Percentiles rank a stretch among this genome's conserved stretches.
Evolutionary conservation across 2,329 filamentous ascomycete species (phyloP).

Genomic region (Cladophialophora psammophila): DNA sequence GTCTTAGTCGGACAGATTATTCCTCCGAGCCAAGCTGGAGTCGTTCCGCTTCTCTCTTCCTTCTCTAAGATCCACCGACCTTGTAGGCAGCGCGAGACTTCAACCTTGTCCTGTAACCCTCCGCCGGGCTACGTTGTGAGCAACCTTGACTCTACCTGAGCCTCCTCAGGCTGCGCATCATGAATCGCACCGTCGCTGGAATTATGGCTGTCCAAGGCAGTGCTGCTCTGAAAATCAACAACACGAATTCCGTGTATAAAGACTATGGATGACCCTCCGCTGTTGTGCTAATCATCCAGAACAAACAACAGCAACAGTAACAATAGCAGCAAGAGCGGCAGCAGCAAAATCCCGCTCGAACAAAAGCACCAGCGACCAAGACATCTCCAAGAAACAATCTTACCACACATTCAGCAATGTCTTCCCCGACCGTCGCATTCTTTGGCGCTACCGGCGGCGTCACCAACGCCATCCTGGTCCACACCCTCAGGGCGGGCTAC

Average conservation of each 20-base stretch:
- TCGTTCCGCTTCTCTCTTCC: conserved; percentile 10
- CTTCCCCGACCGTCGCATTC: conserved; percentile 54
- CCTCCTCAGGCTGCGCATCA: conserved; percentile 3
- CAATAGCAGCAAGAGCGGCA: background rate
- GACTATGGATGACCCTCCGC: background rate
- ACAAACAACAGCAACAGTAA: background rate
- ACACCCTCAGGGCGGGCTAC: conserved; percentile 54
- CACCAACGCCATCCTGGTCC: conserved; percentile 53
- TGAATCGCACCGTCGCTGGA: conserved; percentile 17
- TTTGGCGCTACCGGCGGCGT: conserved; percentile 62
- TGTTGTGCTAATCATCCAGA: background rate
- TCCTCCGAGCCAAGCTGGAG: conserved; percentile 5
- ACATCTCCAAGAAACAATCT: background rate
- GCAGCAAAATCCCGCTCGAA: background rate
- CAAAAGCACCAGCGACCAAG: background rate
- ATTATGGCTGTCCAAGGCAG: background rate
- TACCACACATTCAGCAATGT: conserved; percentile 9
- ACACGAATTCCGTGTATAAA: conserved; percentile 4
- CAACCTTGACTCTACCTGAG: background rate
- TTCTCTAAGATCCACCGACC: background rate
- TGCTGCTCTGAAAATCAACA: background rate
- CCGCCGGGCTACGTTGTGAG: background rate
- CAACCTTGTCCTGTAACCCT: background rate
- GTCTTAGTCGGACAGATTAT: conserved; percentile 1
- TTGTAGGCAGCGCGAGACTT: background rate